Evolutionary conservation across 2,329 filamentous ascomycete species (phyloP).

Genomic region (Ophiostoma novo-ulmi): DNA sequence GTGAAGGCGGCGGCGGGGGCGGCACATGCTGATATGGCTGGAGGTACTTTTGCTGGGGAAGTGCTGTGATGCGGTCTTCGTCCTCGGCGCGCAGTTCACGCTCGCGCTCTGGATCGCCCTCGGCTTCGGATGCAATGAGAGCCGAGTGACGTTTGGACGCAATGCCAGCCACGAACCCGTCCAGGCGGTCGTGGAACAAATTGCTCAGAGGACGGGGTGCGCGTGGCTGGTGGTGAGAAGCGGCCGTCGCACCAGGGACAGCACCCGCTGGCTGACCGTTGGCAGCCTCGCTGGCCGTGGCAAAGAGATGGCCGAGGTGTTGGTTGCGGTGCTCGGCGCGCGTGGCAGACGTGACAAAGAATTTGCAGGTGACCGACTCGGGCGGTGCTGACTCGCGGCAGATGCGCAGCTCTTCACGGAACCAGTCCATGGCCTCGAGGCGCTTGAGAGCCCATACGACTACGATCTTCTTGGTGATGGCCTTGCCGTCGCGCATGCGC

Average conservation of each 20-base stretch:
- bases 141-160: constrained; percentile 82
- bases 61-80: constrained; percentile 75
- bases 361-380: constrained; percentile 85
- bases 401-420: constrained; percentile 87
- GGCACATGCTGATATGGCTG: constrained; percentile 47
- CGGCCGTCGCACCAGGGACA: not conserved
- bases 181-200: constrained; percentile 77
- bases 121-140: constrained; percentile 74
- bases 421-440: constrained; percentile 95
- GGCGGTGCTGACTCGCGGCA: constrained; percentile 85
- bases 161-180: constrained; percentile 80
- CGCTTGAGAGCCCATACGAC: constrained; percentile 93
- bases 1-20: constrained; percentile 27
- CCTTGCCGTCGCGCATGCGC: constrained; percentile 89
- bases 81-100: constrained; percentile 74
- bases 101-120: constrained; percentile 72
- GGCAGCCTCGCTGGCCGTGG: not conserved
- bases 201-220: constrained; percentile 64
- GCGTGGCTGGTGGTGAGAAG: constrained; percentile 37
- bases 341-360: constrained; percentile 81
- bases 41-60: constrained; percentile 64
- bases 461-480: constrained; percentile 82
- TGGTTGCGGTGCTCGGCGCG: constrained; percentile 45
- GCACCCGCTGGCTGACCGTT: not conserved
- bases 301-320: constrained; percentile 28